A percentile compares a stretch with the other conserved stretches of the same genome.
phyloP scores from a whole-genome alignment of 768 basidiomycete genomes.

The Clitopilus hobsonii region DNA sequence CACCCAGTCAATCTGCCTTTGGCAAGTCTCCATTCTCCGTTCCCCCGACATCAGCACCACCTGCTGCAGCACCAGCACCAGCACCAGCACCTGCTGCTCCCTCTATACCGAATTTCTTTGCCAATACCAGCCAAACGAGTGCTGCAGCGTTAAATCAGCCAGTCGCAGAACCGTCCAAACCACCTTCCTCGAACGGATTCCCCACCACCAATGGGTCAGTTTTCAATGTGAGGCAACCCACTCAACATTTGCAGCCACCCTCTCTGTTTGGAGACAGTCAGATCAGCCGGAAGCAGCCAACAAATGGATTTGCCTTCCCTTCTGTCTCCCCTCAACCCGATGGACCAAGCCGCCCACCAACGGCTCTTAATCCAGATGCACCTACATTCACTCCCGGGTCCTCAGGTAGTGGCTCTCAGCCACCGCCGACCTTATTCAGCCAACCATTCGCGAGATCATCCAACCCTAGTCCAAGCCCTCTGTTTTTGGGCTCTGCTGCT shows the following conservation, averaged over 20 bases:
- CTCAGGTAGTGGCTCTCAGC: conserved; percentile 3
- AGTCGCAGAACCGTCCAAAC: background rate
- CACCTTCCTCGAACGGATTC: background rate
- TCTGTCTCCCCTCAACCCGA: background rate
- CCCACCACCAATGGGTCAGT: background rate
- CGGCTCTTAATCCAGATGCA: conserved; percentile 14
- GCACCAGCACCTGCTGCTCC: background rate
- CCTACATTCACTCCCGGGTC: conserved; percentile 18
- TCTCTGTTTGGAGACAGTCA: background rate
- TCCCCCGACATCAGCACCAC: conserved; percentile 12
- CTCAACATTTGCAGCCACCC: background rate
- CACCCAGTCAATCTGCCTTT: conserved; percentile 4
- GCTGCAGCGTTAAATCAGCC: background rate
- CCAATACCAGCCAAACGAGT: background rate
- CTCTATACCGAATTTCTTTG: background rate
- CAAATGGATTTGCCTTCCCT: background rate
- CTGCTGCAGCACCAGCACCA: conserved; percentile 8
- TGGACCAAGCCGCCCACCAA: too few relatives aligned
- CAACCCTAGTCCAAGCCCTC: conserved; percentile 13
- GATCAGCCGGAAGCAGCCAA: background rate
- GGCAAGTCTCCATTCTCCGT: conserved; percentile 14
- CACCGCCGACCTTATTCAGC: background rate
- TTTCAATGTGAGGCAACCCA: too few relatives aligned
- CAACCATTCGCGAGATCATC: conserved; percentile 7
- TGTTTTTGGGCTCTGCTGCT: conserved; percentile 3